Evolutionary conservation across 345 rosid species (phyloP).

Genomic region (Gossypium rotundifolium): DNA sequence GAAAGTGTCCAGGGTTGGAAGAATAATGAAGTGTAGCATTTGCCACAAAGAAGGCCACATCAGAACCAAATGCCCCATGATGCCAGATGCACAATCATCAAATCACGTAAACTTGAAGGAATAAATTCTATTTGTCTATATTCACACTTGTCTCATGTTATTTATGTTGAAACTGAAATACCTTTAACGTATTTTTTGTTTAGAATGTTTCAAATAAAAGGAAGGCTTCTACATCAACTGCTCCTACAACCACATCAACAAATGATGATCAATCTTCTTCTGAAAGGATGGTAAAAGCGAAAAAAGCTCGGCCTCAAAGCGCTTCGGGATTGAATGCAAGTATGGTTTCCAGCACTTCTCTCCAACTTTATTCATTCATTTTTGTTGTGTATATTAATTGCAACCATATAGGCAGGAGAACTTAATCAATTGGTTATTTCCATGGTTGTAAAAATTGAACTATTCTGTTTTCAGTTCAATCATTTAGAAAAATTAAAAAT

Average conservation of each 20-base stretch:
- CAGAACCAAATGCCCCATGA: not conserved
- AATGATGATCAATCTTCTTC: not conserved
- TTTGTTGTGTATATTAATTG: too few relatives aligned
- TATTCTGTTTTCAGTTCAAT: too few relatives aligned
- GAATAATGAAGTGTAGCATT: not conserved
- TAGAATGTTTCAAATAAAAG: not conserved
- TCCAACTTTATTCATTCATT: too few relatives aligned
- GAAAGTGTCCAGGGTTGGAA: not conserved
- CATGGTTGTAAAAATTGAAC: too few relatives aligned
- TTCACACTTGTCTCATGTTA: not conserved
- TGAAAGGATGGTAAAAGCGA: not conserved
- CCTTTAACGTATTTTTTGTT: not conserved
- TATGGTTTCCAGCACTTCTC: not conserved
- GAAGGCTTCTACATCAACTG: not conserved
- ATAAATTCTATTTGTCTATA: not conserved
- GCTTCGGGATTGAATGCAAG: not conserved
- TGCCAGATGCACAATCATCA: not conserved
- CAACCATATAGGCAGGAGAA: too few relatives aligned
- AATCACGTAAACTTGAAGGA: too few relatives aligned
- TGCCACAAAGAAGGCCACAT: not conserved
- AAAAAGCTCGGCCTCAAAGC: not conserved
- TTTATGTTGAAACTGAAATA: not conserved
- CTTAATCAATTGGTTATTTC: too few relatives aligned
- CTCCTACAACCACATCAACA: not conserved
- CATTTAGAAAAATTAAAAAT: too few relatives aligned